phyloP scores from a whole-genome alignment of 352 stramenopile species.

The Globisporangium heterothallicum region DNA sequence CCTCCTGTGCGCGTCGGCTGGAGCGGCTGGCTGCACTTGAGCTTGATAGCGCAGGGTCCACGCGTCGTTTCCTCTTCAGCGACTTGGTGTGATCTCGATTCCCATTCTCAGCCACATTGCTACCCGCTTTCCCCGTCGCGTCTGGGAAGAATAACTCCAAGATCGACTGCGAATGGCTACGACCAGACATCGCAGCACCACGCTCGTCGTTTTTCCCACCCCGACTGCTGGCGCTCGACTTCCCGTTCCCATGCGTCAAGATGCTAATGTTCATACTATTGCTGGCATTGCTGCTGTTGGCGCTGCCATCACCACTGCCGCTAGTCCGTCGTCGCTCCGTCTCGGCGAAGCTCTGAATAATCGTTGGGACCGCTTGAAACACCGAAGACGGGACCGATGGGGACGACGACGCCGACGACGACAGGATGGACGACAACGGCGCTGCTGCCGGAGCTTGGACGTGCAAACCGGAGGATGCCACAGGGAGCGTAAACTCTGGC shows the following conservation, averaged over 20 bases:
- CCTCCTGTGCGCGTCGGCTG: slow-evolving; percentile 5
- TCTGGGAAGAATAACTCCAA: slow-evolving; percentile 60
- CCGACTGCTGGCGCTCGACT: background rate
- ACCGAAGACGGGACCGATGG: slow-evolving; percentile 19
- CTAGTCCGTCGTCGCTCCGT: slow-evolving; percentile 25
- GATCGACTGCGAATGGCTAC: slow-evolving; percentile 23
- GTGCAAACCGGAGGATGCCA: slow-evolving; percentile 4
- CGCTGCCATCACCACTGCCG: background rate
- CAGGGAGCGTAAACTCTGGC: slow-evolving; percentile 8
- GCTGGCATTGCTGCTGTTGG: background rate
- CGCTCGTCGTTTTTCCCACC: slow-evolving; percentile 18
- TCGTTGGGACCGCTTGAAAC: slow-evolving; percentile 46
- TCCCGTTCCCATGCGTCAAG: background rate
- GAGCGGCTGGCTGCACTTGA: background rate
- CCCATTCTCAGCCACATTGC: background rate
- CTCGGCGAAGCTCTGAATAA: slow-evolving; percentile 62
- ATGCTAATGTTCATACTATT: slow-evolving; percentile 3
- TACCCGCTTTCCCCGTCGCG: background rate
- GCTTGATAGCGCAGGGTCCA: slow-evolving; percentile 2
- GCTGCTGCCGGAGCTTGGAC: background rate
- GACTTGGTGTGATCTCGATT: slow-evolving; percentile 18
- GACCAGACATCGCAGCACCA: slow-evolving; percentile 7
- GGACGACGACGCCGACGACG: slow-evolving; percentile 5
- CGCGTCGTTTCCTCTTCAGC: slow-evolving; percentile 46
- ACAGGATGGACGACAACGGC: slow-evolving; percentile 17